Base-by-base conservation (phyloP, 1,139 yeast genomes). In the Taphrina flavorubra region DNA sequence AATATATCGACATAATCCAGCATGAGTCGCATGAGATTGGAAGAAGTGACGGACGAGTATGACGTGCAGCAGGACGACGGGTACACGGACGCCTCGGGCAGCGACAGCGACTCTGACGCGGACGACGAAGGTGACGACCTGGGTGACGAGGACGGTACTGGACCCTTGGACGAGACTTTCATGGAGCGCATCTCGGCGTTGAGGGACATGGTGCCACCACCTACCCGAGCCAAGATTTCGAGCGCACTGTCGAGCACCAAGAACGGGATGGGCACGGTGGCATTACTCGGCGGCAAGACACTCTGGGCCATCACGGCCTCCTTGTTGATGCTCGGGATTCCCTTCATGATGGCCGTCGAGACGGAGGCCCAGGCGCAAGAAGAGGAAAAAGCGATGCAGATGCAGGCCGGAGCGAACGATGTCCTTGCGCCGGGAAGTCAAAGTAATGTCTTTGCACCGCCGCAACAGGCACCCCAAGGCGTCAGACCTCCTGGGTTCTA, bases 121-220 rank as follows among this genome's bases (percentile, higher is more conserved):
- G 86, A 83, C 61, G 31, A 25, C 31, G 31, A 25, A 4, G 31
- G 31, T 4, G 31, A 25, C 31, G 31, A 25, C 31, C 31, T 25
- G 31, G 31, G 31, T 25, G 31, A 25, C 31, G 86, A 85, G 64
- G 88, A 86, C 70, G 86, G 85, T 70, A 88, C 84, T 69, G 96
- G 89, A 73, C 91, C 88, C 74, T 94, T 88, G 77, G 86, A 87
- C 76, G 99, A 94, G 82, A 88, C 97, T 59, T 75, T 95, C 49
- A 80, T 83, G 72, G 99, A 94, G 75, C 89, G 99, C 83, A 79
- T 94, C 73, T 86, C 86, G 72, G 99, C 99, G 68, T 85, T 94
- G 75, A 91, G 87, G 80, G 98, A 94, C 78, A 90, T 92, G 71
- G 83, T 94, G 71, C 91, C 97, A 57, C 98, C 98, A 74, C 85